Percentiles rank a stretch among this genome's conserved stretches.
phyloP scores from a whole-genome alignment of 805 yeast genomes.

The Schizosaccharomyces lindneri region DNA sequence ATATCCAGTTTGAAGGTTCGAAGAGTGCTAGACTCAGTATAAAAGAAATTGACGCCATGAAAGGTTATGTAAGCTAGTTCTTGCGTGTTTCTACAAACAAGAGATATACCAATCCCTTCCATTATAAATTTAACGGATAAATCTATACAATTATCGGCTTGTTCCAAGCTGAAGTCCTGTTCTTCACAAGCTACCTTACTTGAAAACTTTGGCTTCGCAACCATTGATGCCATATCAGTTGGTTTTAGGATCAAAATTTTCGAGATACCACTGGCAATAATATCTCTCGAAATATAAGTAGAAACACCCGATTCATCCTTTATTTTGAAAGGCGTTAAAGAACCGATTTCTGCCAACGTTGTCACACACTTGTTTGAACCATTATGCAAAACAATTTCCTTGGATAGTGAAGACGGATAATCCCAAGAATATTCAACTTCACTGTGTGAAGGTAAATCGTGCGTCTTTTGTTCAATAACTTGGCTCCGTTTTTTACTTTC shows the following conservation, averaged over 20 bases:
- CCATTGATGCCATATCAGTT: constrained; percentile 52
- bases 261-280: constrained; percentile 87
- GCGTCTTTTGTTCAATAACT: constrained; percentile 37
- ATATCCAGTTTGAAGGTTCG: constrained; percentile 58
- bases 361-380: constrained; percentile 54
- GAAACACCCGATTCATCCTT: constrained; percentile 17
- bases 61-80: constrained; percentile 69
- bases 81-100: constrained; percentile 42
- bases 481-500: neutral
- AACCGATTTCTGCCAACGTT: constrained; percentile 82
- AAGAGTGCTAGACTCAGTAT: constrained; percentile 61
- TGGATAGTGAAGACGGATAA: constrained; percentile 69
- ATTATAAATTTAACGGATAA: constrained; percentile 35
- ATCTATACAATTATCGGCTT: constrained; percentile 28
- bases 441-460: constrained; percentile 48
- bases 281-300: constrained; percentile 49
- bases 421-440: constrained; percentile 98
- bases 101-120: constrained; percentile 63
- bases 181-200: constrained; percentile 5
- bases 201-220: constrained; percentile 30
- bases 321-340: constrained; percentile 60
- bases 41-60: constrained; percentile 56
- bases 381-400: constrained; percentile 51
- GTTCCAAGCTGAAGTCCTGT: constrained; percentile 14
- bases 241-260: constrained; percentile 67